These are phyloP conservation scores for Arthroderma sp. DNA, from an alignment of 2,329 filamentous ascomycete species.

Conservation along the genomic window DNA sequence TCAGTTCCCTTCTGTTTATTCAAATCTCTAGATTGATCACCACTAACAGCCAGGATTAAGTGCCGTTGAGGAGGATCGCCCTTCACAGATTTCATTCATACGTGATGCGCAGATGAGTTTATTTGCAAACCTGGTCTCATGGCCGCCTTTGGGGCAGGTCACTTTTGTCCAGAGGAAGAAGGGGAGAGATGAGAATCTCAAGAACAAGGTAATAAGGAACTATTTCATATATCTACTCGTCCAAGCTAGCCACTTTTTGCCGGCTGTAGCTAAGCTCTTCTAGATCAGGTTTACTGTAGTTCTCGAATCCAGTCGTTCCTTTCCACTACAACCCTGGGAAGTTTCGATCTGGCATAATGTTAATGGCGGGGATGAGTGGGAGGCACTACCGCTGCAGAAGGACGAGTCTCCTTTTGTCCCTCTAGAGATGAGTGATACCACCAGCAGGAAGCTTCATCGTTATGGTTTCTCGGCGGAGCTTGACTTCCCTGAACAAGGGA, in stretches of 20 bases:
- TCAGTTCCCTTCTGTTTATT: no score
- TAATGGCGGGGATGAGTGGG: slow-evolving; percentile 43
- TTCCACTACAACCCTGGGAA: slow-evolving; percentile 51
- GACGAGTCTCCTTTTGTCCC: slow-evolving; percentile 16
- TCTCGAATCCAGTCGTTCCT: slow-evolving; percentile 49
- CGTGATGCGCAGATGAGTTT: slow-evolving; percentile 32
- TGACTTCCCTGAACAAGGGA: slow-evolving; percentile 16
- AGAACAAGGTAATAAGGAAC: slow-evolving; percentile 16
- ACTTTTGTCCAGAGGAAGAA: slow-evolving; percentile 5
- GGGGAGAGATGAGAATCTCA: slow-evolving; percentile 1
- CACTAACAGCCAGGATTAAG: neutral
- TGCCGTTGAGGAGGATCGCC: slow-evolving; percentile 3
- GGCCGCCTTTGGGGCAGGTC: slow-evolving; percentile 63
- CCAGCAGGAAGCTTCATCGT: slow-evolving; percentile 18
- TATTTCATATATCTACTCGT: neutral
- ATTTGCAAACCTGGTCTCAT: slow-evolving; percentile 45
- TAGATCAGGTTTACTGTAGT: slow-evolving; percentile 52
- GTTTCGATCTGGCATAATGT: slow-evolving; percentile 64
- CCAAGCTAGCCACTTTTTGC: neutral
- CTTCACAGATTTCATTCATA: slow-evolving; percentile 22
- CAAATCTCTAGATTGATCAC: no score
- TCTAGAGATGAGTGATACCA: slow-evolving; percentile 15
- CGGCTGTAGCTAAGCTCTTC: neutral
- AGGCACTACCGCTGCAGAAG: slow-evolving; percentile 42
- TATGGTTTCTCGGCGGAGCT: slow-evolving; percentile 24